Evolutionary conservation across 139 green algal genomes (phyloP), one percentile per base, ranked within the genome.

Genomic region (Chlamydomonas eustigma): DNA sequence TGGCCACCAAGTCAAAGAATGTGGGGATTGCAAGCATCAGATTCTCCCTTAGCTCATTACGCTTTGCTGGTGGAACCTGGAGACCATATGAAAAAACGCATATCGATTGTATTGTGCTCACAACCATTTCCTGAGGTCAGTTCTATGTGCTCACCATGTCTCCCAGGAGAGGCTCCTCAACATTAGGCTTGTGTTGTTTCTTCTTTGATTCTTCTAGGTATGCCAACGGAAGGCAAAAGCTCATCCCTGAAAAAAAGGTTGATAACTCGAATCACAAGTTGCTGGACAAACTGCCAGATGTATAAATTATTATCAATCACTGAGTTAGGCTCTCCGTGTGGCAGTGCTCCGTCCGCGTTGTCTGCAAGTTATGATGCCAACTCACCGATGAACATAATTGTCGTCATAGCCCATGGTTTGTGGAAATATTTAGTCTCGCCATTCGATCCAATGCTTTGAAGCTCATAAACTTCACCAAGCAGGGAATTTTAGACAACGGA

Each of bases 341-440:
- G n/a, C n/a, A 35, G 25, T 4, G 4, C 50, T 63, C 22, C 50
- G 50, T 63, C 50, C 18, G 51, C 39, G 44, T 37, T 31, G 32
- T 24, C 1, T 37, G 70, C 6, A 44, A 12, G 5, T 32, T 73
- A 4, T 8, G 33, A 37, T 44, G 31, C 35, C 1, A 24, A 63
- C 44, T 63, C 67, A 70, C 84, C 85, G 0, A 89, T 2, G 39
- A 89, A 89, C 85, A 89, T 89, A 12, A 81, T 50, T 4, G 81
- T 71, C 1, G 85, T 89, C 85, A 89, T 89, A 1, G 74, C 77
- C 86, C 88, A 92, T 37, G 84, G 88, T 78, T 91, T 92, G 25
- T 85, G 84, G 63, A 92, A 91, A 22, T 86, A 87, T 30, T 88
- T 88, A 8, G 71, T 64, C 39, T 87, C 24, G 35, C 87, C 84